phyloP scores from a whole-genome alignment of 2,329 filamentous ascomycete genomes.

The Colletotrichum salicis region DNA sequence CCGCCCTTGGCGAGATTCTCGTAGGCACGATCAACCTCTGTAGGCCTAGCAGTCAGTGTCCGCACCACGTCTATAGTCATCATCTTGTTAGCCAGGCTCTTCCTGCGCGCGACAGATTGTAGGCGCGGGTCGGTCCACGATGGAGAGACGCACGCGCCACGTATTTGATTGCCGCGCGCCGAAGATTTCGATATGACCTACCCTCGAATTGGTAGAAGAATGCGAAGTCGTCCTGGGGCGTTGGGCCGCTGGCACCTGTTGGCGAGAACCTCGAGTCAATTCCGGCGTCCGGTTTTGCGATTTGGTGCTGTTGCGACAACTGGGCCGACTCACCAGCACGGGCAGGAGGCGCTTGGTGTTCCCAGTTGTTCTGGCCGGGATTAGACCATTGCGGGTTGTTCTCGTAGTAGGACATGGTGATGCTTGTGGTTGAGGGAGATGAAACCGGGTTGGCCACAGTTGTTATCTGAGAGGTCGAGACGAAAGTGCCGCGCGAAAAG shows the following conservation, averaged over 20 bases:
- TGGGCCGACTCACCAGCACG: constrained; percentile 45
- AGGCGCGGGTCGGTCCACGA: neutral
- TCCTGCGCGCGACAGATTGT: constrained; percentile 20
- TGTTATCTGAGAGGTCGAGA: constrained; percentile 15
- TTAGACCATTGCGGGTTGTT: constrained; percentile 53
- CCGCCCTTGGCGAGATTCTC: constrained; percentile 97
- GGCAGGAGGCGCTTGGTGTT: constrained; percentile 57
- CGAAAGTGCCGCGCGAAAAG: neutral
- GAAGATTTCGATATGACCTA: constrained; percentile 60
- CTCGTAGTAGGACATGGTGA: constrained; percentile 58
- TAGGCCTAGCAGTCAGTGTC: constrained; percentile 39
- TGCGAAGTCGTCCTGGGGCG: constrained; percentile 80
- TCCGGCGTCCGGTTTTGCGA: constrained; percentile 26
- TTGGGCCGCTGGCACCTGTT: constrained; percentile 79
- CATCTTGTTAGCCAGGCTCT: constrained; percentile 27
- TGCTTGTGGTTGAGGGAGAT: neutral
- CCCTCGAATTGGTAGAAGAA: constrained; percentile 91
- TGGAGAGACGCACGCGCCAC: neutral
- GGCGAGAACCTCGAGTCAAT: constrained; percentile 36
- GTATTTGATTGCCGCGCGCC: constrained; percentile 11
- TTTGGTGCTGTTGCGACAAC: constrained; percentile 30
- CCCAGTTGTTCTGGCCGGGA: constrained; percentile 54
- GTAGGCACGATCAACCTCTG: constrained; percentile 95
- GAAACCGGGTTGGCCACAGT: constrained; percentile 22
- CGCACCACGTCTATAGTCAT: constrained; percentile 34